Evolutionary conservation across 208 protist species (phyloP), one percentile per base, ranked within the genome.

Genomic region (Crithidia sp.): DNA sequence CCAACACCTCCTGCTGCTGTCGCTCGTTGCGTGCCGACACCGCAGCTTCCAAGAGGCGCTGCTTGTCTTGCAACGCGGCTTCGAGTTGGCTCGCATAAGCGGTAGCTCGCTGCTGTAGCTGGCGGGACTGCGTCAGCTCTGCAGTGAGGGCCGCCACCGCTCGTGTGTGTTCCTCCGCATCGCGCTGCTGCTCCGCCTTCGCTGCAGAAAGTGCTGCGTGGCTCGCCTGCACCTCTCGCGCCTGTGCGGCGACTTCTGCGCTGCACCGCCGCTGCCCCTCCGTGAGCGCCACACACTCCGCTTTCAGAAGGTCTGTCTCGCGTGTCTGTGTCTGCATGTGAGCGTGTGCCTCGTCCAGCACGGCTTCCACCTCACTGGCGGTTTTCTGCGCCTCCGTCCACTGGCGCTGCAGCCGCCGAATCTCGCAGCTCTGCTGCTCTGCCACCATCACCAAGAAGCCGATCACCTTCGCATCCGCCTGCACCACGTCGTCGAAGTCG

Each of bases 381-480:
- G 53, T 64, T 16, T 9, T 4, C 57, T 78, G 74, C 13, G 74
- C 74, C 66, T 67, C 74, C 0, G 58, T 17, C 65, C 74, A 73
- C 58, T 45, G 74, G 59, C 43, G 49, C 52, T 63, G 66, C n/a
- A 72, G 59, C 7, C 10, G 45, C 5, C 6, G 50, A 4, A 57
- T 13, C 58, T 68, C 47, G 4, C 28, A 13, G 50, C 74, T 73
- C 45, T 78, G 74, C 47, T 73, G 74, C 65, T 60, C 45, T 7
- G 52, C 49, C 4, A 50, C 59, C 14, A 78, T 13, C 5, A 78
- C 16, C 2, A 78, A 19, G 37, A 71, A 73, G 52, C 74, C 60
- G 59, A 78, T 78, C 2, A 78, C 19, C 57, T 50, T 67, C 10
- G 74, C 66, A 39, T 78, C 74, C 40, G 74, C 65, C 43, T 73